Conservation (phyloP, 23 red algal genomes). For the Pyropia yezoensis region DNA sequence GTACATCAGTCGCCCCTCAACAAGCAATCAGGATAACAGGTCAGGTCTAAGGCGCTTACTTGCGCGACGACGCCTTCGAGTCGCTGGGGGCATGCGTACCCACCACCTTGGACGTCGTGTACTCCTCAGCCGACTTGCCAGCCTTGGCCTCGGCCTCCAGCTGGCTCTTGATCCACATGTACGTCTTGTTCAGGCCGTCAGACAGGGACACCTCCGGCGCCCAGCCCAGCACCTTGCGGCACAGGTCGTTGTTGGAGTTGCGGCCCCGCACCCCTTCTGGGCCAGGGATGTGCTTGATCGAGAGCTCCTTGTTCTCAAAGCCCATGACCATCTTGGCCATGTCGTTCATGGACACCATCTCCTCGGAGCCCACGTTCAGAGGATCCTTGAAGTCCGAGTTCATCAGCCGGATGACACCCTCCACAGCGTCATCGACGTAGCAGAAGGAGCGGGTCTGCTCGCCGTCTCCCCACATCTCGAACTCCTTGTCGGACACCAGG, state of each 20-base stretch:
- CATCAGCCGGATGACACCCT: conserved; percentile 98
- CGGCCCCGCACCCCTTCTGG: conserved; percentile 98
- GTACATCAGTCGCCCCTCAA: no score
- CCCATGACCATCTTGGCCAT: conserved; percentile 93
- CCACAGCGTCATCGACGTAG: conserved; percentile 99
- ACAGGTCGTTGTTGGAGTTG: conserved; percentile 92
- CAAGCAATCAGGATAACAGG: no score
- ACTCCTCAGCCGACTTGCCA: conserved; percentile 67
- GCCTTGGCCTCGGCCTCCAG: conserved; percentile 77
- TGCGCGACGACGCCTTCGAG: conserved; percentile 90
- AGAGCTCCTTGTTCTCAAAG: conserved; percentile 87
- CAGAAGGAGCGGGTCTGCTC: conserved; percentile 98
- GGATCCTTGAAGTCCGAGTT: conserved; percentile 98
- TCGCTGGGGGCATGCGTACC: conserved; percentile 96
- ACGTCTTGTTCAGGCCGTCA: conserved; percentile 93
- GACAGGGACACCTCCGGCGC: conserved; percentile 66
- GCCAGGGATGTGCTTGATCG: conserved; percentile 97
- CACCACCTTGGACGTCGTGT: conserved; percentile 77
- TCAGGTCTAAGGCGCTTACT: conserved; percentile 22
- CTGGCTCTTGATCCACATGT: conserved; percentile 95
- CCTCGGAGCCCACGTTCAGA: conserved; percentile 95
- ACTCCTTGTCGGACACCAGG: conserved; percentile 79
- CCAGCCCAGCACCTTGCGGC: conserved; percentile 97
- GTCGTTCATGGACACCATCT: conserved; percentile 99
- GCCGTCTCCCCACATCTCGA: conserved; percentile 99